Base-by-base conservation (phyloP, 495 filamentous ascomycete genomes). In the Daldinia loculata region DNA sequence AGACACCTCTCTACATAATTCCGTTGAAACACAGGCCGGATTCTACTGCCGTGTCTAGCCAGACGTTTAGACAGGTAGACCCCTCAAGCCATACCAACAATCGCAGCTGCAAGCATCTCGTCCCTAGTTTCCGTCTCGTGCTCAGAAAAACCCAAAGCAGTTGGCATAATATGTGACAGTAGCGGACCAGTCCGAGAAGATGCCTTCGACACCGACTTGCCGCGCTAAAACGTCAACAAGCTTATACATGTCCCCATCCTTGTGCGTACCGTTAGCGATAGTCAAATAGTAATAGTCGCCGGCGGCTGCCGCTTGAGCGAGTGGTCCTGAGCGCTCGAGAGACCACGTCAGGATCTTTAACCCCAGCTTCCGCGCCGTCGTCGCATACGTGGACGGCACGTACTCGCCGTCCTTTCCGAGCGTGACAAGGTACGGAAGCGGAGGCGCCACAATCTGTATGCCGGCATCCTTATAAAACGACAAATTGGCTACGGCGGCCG, bases 121-220 rank as follows among this genome's bases (percentile, higher is more conserved):
- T 38, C 30, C n/a, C 53, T 17, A 12, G 5, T 36, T 38, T 17
- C 8, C 9, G 12, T 22, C n/a, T 15, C 9, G 17, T 5, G 7
- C 7, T 69, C 32, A 72, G 56, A 80, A 78, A 15, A 84, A 57
- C 4, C 84, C 85, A 55, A 89, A 82, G 74, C 87, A 90, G 62
- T 86, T 89, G 61, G 88, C 88, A 78, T 88, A 90, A 56, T 88
- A 90, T 3, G 84, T 89, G 7, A 86, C 80, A 4, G 86, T 89
- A 0, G 85, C 86, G 4, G 83, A 82, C 88, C 88, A 90, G 72
- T 89, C 88, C 9, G 85, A 84, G 64, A 90, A 90, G 22, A 90
- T 84, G 2, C 77, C 84, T 19, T 76, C 74, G 12, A 87, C 85
- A 2, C 85, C 85, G 7, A 89, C 85, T 70, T 90, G 77, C 64